Conservation (phyloP, 495 filamentous ascomycete species). For the Neurospora sublineolata region DNA sequence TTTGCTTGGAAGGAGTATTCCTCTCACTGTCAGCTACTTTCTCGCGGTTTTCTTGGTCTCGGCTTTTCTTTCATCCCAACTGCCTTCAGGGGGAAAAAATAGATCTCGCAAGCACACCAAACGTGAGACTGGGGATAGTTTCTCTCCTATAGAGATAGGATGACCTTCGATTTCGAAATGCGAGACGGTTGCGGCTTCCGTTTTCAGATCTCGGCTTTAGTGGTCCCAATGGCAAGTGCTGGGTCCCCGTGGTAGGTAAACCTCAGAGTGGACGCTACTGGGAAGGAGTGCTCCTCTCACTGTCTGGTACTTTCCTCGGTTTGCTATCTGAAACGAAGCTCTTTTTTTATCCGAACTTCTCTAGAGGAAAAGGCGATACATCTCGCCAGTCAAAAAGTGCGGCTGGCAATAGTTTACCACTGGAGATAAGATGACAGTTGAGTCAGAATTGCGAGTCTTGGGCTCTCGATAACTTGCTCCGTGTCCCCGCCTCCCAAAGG, state of each 20-base stretch:
- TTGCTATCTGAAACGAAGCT: too few relatives aligned
- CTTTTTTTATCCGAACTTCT: neutral
- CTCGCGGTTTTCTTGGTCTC: neutral
- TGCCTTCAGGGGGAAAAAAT: neutral
- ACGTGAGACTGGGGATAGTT: neutral
- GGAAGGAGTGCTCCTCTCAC: neutral
- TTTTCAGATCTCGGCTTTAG: neutral
- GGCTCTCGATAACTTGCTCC: neutral
- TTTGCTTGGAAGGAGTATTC: neutral
- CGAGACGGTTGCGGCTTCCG: neutral
- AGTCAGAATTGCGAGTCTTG: neutral
- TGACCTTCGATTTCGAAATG: neutral
- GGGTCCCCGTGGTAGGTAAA: neutral
- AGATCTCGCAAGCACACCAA: neutral
- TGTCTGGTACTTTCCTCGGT: neutral
- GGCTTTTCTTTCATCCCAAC: neutral
- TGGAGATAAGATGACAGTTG: neutral
- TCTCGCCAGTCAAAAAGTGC: neutral
- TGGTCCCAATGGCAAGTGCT: neutral
- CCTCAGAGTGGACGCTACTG: neutral
- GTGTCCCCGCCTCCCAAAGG: neutral
- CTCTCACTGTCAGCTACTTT: neutral
- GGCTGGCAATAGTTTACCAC: neutral
- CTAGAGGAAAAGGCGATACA: neutral
- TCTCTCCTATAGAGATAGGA: neutral